phyloP scores from a whole-genome alignment of 2,329 filamentous ascomycete species.

The Apiospora sp. region DNA sequence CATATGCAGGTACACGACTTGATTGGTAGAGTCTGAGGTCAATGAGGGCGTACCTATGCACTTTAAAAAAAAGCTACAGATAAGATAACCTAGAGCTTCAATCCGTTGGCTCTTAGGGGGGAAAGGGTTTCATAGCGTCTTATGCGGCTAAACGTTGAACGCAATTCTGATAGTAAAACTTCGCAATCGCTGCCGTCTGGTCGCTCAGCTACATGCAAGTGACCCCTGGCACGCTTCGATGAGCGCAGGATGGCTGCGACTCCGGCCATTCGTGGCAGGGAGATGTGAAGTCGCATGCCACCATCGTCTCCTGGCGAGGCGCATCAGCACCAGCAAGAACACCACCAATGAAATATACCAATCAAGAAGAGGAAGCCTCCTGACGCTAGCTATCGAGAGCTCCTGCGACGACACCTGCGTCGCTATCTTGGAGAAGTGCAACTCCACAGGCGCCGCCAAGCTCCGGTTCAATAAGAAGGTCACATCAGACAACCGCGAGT shows the following conservation, averaged over 20 bases:
- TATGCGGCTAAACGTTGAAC: not conserved
- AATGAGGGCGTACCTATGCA: not conserved
- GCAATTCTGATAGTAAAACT: not conserved
- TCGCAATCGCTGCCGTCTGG: not conserved
- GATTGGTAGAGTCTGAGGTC: not conserved
- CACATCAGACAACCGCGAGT: constrained; percentile 79
- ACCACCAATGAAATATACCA: not conserved
- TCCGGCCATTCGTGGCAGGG: constrained; percentile 26
- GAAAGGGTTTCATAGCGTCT: not conserved
- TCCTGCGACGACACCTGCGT: constrained; percentile 95
- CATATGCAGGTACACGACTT: not conserved
- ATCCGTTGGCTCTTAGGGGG: not conserved
- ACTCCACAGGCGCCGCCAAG: constrained; percentile 49
- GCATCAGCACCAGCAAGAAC: not conserved
- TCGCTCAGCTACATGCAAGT: not conserved
- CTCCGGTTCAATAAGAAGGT: constrained; percentile 83
- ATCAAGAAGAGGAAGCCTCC: constrained; percentile 47
- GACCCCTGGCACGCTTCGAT: constrained; percentile 25
- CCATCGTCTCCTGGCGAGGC: not conserved
- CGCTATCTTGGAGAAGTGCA: constrained; percentile 73
- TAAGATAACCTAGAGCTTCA: constrained; percentile 8
- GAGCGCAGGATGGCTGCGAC: constrained; percentile 27
- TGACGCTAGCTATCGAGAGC: constrained; percentile 79
- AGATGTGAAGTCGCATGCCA: not conserved
- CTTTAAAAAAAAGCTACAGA: constrained; percentile 7